Percentiles rank a stretch among this genome's conserved stretches.
These are phyloP conservation scores for Verticillium longisporum DNA, from an alignment of 2,329 filamentous ascomycete species.

Conservation along the genomic window DNA sequence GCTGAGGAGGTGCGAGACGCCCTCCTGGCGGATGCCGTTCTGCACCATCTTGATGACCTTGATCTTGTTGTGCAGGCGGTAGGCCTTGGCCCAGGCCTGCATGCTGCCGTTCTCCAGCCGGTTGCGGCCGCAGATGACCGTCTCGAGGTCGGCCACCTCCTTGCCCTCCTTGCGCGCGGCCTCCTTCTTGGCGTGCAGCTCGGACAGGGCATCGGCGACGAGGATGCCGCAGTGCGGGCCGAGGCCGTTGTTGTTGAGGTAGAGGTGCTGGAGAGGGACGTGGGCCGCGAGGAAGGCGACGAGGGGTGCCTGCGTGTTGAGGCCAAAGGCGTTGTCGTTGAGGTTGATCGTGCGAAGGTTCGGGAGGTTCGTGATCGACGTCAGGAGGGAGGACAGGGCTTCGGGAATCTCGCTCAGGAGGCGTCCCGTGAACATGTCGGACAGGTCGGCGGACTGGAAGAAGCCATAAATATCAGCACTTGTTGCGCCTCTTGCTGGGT, in stretches of 20 bases:
- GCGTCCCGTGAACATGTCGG: conserved; percentile 95
- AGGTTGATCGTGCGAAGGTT: conserved; percentile 88
- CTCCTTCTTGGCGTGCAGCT: conserved; percentile 78
- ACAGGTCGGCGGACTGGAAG: conserved; percentile 70
- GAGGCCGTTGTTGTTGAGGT: conserved; percentile 97
- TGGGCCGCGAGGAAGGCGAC: conserved; percentile 87
- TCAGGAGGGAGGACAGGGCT: conserved; percentile 78
- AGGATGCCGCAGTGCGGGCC: conserved; percentile 85
- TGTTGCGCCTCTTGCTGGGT: neutral
- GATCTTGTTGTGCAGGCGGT: conserved; percentile 73
- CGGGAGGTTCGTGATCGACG: conserved; percentile 76
- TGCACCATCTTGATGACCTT: conserved; percentile 94
- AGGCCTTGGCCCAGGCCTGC: conserved; percentile 87
- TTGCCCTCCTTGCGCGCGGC: conserved; percentile 65
- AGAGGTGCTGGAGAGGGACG: conserved; percentile 84
- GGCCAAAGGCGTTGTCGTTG: conserved; percentile 95
- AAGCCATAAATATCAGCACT: neutral
- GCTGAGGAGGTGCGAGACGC: conserved; percentile 73
- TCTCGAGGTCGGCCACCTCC: conserved; percentile 78
- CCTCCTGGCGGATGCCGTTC: conserved; percentile 93
- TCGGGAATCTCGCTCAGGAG: conserved; percentile 90
- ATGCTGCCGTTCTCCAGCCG: conserved; percentile 93
- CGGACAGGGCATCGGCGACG: conserved; percentile 79
- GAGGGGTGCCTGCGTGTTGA: conserved; percentile 92
- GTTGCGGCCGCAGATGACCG: conserved; percentile 95